Evolutionary conservation across 495 filamentous ascomycete species (phyloP).

Genomic region (Trichoderma gamsii): DNA sequence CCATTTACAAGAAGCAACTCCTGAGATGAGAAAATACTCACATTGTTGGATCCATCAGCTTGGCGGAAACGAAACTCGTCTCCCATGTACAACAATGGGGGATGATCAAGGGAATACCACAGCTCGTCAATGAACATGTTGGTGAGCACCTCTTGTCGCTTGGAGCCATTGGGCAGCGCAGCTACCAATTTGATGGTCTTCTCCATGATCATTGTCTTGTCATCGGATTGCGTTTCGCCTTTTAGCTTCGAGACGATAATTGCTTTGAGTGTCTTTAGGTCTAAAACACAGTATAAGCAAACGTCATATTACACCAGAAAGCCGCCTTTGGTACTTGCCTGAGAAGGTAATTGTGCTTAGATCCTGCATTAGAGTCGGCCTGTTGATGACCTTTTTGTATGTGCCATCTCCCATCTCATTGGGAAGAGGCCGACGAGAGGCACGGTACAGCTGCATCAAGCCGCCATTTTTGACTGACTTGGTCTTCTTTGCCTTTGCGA

Average conservation of each 20-base stretch:
- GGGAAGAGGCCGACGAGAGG: constrained; percentile 59
- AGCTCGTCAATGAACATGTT: constrained; percentile 64
- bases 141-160: constrained; percentile 57
- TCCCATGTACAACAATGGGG: constrained; percentile 52
- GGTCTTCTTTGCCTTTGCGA: constrained; percentile 11
- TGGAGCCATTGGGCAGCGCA: constrained; percentile 56
- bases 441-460: constrained; percentile 30
- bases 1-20: background rate
- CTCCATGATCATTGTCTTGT: constrained; percentile 80
- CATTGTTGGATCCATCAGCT: constrained; percentile 63
- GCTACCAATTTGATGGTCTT: constrained; percentile 69
- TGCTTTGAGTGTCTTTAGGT: constrained; percentile 35
- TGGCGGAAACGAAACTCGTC: constrained; percentile 61
- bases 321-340: constrained; percentile 25
- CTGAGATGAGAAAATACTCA: constrained; percentile 18
- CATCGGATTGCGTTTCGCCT: constrained; percentile 53
- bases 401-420: constrained; percentile 60
- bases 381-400: constrained; percentile 27
- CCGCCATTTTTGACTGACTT: constrained; percentile 3
- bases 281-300: constrained; percentile 21
- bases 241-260: constrained; percentile 35
- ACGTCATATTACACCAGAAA: background rate
- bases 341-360: constrained; percentile 47
- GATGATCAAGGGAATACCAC: constrained; percentile 58
- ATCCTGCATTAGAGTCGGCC: constrained; percentile 56